Base-by-base conservation (phyloP, 192 early-diverging fungal species). In the Gryganskiella cystojenkinii region DNA sequence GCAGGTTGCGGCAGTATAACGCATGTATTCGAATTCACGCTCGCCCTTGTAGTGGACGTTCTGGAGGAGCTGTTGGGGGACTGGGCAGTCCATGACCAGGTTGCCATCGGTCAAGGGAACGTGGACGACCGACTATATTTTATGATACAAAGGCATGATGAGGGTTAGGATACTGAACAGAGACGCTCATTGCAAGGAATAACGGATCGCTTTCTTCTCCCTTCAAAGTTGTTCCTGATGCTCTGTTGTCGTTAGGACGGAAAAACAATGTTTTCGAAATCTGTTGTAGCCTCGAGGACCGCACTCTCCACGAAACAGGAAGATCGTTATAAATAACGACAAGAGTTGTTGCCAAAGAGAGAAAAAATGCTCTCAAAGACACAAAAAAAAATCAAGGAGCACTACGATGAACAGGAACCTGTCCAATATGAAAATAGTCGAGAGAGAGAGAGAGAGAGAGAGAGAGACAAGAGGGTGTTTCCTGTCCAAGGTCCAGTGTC, bases 1-100 rank as follows among this genome's bases (percentile, higher is more conserved):
- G 55, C 83, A 90, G 11, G 90, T 92, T 17, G 80, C 85, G 34
- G 92, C 90, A 19, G 92, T 94, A 70, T 94, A 93, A 64, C 89
- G 84, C 84, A 92, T 86, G 61, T 90, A 85, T 30, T 89, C 92
- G 52, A 93, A 93, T 69, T 93, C 92, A 27, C 82, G 83, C 19
- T 81, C 85, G 40, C 85, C 75, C 25, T 63, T 85, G 46, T 82
- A 82, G 34, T 79, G 82, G 7, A 84, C 81, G 60, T 86, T 82
- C 13, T 87, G 76, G 22, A 91, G 79, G 20, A 91, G 79, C 31
- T 86, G 82, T 22, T 60, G 64, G 7, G 91, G 91, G 14, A 91
- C 89, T 10, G 87, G 87, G 58, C 88, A 87, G 72, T 93, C 91
- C 53, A 93, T 78, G 30, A 93, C 87, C 46, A 93, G 62, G 68